Evolutionary conservation across 306 rosid species (phyloP).

Genomic region (Lablab purpureus): DNA sequence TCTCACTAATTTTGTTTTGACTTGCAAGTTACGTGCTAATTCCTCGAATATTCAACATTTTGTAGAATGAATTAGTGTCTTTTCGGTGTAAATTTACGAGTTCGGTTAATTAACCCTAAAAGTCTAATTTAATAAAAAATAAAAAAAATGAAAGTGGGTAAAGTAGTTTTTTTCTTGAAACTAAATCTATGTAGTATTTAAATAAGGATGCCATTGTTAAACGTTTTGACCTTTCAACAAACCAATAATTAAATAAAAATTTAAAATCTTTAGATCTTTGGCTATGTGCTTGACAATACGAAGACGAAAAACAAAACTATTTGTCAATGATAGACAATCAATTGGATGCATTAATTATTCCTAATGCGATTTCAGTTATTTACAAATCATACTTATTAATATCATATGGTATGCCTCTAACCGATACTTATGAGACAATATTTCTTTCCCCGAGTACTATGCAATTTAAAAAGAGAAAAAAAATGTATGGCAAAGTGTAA

Average conservation of each 20-base stretch:
- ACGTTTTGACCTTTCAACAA: conserved; percentile 1
- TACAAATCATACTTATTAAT: neutral
- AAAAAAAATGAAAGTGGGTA: neutral
- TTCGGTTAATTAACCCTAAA: neutral
- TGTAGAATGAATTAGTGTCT: neutral
- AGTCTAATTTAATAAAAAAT: neutral
- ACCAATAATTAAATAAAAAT: neutral
- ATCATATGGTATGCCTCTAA: neutral
- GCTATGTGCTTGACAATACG: neutral
- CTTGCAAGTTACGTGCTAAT: neutral
- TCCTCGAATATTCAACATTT: neutral
- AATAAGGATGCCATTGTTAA: neutral
- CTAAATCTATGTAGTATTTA: neutral
- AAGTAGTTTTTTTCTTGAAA: neutral
- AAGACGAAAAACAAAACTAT: neutral
- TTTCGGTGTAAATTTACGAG: neutral
- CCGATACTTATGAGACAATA: neutral
- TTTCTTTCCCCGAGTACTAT: neutral
- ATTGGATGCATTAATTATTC: neutral
- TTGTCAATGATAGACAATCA: neutral
- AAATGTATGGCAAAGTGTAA: too few relatives aligned
- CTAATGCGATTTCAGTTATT: neutral
- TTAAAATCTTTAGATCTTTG: neutral
- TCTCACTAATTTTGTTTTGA: neutral
- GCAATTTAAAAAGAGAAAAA: neutral